A percentile compares a stretch with the other conserved stretches of the same genome.
phyloP scores from a whole-genome alignment of 164 flowering plant genomes.

The Stephania cephalantha region DNA sequence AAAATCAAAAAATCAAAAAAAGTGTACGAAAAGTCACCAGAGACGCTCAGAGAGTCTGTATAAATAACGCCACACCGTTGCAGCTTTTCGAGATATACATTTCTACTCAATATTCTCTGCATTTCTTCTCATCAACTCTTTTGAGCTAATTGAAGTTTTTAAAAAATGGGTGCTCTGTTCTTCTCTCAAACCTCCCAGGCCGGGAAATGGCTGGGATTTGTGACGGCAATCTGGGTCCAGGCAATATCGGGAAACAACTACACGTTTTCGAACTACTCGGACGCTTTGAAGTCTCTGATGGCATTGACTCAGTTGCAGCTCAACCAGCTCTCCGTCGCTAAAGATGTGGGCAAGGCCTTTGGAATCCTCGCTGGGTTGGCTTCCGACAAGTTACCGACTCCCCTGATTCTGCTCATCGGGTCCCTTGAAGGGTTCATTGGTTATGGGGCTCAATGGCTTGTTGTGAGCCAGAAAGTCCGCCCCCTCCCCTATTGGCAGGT shows the following conservation, averaged over 20 bases:
- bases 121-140: neutral
- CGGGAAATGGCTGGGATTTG: constrained; percentile 79
- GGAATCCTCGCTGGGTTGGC: constrained; percentile 72
- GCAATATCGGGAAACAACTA: constrained; percentile 84
- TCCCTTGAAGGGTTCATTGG: constrained; percentile 73
- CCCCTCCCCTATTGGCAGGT: constrained; percentile 90
- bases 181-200: constrained; percentile 23
- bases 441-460: constrained; percentile 83
- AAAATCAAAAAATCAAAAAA: too few species aligned
- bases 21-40: neutral
- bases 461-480: constrained; percentile 46
- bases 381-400: constrained; percentile 55
- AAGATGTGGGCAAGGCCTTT: constrained; percentile 80
- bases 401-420: constrained; percentile 63
- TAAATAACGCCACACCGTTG: neutral
- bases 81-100: neutral
- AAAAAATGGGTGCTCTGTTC: neutral
- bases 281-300: constrained; percentile 68
- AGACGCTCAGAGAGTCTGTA: too few species aligned
- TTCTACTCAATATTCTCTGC: neutral
- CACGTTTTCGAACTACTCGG: constrained; percentile 79
- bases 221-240: constrained; percentile 86
- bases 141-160: too few species aligned
- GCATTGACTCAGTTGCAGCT: constrained; percentile 63
- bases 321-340: constrained; percentile 72